Base-by-base conservation (phyloP, 306 rosid genomes). In the Sicyos baderoa region DNA sequence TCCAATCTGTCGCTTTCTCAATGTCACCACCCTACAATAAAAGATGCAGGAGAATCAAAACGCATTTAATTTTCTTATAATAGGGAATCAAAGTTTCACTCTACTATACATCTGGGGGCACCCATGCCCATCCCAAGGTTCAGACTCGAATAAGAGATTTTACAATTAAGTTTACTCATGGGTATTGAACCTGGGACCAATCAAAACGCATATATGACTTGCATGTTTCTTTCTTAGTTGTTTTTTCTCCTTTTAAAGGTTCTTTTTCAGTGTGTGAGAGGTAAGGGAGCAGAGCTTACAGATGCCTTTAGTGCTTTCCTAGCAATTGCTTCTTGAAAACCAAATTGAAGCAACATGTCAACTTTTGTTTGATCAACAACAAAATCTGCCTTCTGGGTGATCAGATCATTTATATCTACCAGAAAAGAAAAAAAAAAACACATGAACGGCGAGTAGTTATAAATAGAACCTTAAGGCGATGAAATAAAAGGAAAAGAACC, bases 1-100 rank as follows among this genome's bases (percentile, higher is more conserved):
- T 94, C 99, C 97, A 94, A 81, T 94, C 99, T 5, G 99, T 90
- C 17, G 99, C 99, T 83, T 86, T 94, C 85, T 88, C 99, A 74
- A 94, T 86, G 82, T 94, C 95, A 75, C 89, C 92, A 49, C 88
- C 91, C 99, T 94, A 63, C 68, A 42, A 63, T 3, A 51, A 61
- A 32, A 19, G 13, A 61, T n/a, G 2, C 82, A 56, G 53, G 21
- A 51, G 21, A 65, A 32, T 56, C 13, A 12, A 18, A 15, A n/a
- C 2, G 45, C 45, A 40, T 7, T 7, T 40, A 40, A 0, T 7
- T 9, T 40, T 40, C 1, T 40, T 1, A 40, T 40, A 40, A 40
- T 7, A 10, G 9, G 11, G 45, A 9, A 40, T 40, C 2, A 2
- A 2, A 40, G 11, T 2, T 7, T 40, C 44, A 37, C 44, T 7